A percentile compares a stretch with the other conserved stretches of the same genome.
Conservation (phyloP, 108 stramenopile species). For the Skeletonema tropicum region DNA sequence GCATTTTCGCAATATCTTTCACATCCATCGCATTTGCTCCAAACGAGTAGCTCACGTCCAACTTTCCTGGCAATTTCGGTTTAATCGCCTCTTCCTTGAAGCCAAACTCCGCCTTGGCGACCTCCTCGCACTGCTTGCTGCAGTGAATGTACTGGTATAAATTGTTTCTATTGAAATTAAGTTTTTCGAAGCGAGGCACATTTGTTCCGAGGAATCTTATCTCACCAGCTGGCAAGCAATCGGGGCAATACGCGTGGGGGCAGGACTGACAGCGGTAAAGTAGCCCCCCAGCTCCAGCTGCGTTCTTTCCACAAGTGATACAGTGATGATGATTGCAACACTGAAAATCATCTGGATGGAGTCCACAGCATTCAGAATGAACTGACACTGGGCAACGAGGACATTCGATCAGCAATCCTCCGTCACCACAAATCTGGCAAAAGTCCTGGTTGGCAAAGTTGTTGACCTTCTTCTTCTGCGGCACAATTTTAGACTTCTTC, state of each 20-base stretch:
- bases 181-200: slow-evolving; percentile 53
- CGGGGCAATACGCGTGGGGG: slow-evolving; percentile 78
- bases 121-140: slow-evolving; percentile 50
- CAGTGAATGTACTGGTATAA: slow-evolving; percentile 68
- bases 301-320: slow-evolving; percentile 56
- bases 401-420: slow-evolving; percentile 77
- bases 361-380: slow-evolving; percentile 54
- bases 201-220: slow-evolving; percentile 35
- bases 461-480: slow-evolving; percentile 33
- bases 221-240: slow-evolving; percentile 65
- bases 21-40: slow-evolving; percentile 44
- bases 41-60: slow-evolving; percentile 57
- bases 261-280: slow-evolving; percentile 86
- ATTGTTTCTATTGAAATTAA: slow-evolving; percentile 50
- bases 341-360: slow-evolving; percentile 40
- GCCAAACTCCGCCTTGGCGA: slow-evolving; percentile 53
- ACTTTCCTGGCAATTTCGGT: slow-evolving; percentile 41
- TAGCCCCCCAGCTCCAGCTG: slow-evolving; percentile 73
- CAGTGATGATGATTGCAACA: slow-evolving; percentile 87
- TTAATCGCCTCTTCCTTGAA: slow-evolving; percentile 21
- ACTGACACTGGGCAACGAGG: slow-evolving; percentile 63
- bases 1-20: slow-evolving; percentile 24
- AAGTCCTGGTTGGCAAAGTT: slow-evolving; percentile 49
- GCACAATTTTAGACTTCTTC: slow-evolving; percentile 18
- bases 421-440: slow-evolving; percentile 79